Evolutionary conservation across 1,284 basidiomycete species (phyloP).

Genomic region (Lentinus polychrous): DNA sequence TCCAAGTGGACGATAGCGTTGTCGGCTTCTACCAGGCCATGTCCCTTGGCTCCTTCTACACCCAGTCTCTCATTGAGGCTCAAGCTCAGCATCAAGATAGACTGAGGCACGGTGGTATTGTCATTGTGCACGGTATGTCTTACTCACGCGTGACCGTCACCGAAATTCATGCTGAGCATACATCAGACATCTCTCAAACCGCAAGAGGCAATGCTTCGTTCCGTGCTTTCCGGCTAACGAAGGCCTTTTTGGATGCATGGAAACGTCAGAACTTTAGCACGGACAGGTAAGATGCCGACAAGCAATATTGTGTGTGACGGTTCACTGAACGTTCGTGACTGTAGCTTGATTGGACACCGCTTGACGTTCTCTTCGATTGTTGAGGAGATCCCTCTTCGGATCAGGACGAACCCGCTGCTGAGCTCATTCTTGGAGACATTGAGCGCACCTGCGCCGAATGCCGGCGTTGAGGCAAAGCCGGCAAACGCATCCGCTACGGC

Average conservation of each 20-base stretch:
- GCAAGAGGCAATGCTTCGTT: slow-evolving; percentile 85
- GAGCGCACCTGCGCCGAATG: slow-evolving; percentile 29
- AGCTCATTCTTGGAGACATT: slow-evolving; percentile 81
- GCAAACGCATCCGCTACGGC: slow-evolving; percentile 28
- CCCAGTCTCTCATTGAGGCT: slow-evolving; percentile 84
- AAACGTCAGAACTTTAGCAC: slow-evolving; percentile 86
- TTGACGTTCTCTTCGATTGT: slow-evolving; percentile 89
- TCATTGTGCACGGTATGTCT: slow-evolving; percentile 79
- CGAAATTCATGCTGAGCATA: background rate
- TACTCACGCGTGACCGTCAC: slow-evolving; percentile 8
- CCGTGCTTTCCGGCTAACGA: slow-evolving; percentile 86
- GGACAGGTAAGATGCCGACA: slow-evolving; percentile 49
- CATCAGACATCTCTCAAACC: slow-evolving; percentile 62
- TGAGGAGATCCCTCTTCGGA: slow-evolving; percentile 83
- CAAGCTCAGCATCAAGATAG: slow-evolving; percentile 79
- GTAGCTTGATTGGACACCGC: slow-evolving; percentile 78
- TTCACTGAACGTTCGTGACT: slow-evolving; percentile 1
- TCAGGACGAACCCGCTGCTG: slow-evolving; percentile 84
- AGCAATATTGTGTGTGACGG: slow-evolving; percentile 4
- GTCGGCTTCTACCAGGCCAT: slow-evolving; percentile 97
- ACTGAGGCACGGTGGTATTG: slow-evolving; percentile 80
- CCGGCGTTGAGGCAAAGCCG: slow-evolving; percentile 22
- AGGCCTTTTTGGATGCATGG: slow-evolving; percentile 81
- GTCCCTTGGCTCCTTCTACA: slow-evolving; percentile 87
- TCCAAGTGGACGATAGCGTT: slow-evolving; percentile 90